These are phyloP conservation scores for Saccharomycopsis sp. DNA, from an alignment of 805 yeast genomes.

Conservation along the genomic window DNA sequence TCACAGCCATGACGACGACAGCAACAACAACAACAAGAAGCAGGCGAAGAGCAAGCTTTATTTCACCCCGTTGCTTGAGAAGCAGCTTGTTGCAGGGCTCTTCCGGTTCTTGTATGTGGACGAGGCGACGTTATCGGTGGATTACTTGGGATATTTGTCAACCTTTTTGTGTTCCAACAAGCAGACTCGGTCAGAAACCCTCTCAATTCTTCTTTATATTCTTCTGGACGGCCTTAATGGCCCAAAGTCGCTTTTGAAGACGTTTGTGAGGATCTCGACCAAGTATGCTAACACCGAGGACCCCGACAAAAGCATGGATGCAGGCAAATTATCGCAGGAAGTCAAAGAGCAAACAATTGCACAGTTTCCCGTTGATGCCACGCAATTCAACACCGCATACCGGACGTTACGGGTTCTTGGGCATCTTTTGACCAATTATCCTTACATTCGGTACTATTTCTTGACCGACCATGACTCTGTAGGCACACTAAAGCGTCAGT, in stretches of 20 bases:
- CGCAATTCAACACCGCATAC: constrained; percentile 65
- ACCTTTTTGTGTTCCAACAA: constrained; percentile 66
- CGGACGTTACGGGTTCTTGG: constrained; percentile 74
- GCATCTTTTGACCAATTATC: constrained; percentile 58
- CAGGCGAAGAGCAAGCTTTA: constrained; percentile 35
- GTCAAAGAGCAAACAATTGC: constrained; percentile 12
- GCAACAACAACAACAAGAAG: too few relatives aligned
- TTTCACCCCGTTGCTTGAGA: constrained; percentile 66
- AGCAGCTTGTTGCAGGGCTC: constrained; percentile 67
- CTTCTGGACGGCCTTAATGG: constrained; percentile 69
- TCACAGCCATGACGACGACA: too few relatives aligned
- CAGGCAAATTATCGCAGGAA: constrained; percentile 1
- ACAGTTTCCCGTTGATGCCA: constrained; percentile 50
- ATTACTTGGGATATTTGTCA: constrained; percentile 56
- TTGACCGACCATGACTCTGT: constrained; percentile 67
- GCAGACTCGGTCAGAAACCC: constrained; percentile 69
- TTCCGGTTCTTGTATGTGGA: constrained; percentile 66
- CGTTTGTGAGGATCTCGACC: constrained; percentile 49
- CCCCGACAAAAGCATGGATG: neutral
- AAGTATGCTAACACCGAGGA: constrained; percentile 10
- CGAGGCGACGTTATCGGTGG: constrained; percentile 41
- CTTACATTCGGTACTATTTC: constrained; percentile 65
- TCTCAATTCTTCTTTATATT: constrained; percentile 59
- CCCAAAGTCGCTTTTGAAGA: constrained; percentile 52
- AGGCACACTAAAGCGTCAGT: constrained; percentile 31